A percentile compares a stretch with the other conserved stretches of the same genome.
phyloP scores from a whole-genome alignment of 129 eudicot genomes.

The Logfia minima region DNA sequence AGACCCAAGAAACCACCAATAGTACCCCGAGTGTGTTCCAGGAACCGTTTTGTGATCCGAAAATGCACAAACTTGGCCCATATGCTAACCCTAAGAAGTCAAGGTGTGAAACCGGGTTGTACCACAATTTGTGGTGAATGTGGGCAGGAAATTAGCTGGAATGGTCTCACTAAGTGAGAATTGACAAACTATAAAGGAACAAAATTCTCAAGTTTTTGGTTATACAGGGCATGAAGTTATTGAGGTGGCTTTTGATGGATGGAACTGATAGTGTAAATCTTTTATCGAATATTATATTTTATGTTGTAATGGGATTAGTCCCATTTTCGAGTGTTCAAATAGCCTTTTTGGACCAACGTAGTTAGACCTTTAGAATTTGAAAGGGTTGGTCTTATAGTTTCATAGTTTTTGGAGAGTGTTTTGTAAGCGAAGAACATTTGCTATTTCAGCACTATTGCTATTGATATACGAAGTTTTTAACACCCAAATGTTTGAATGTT shows the following conservation, averaged over 20 bases:
- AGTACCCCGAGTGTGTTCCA: slow-evolving; percentile 35
- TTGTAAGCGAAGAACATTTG: slow-evolving; percentile 6
- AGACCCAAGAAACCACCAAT: slow-evolving; percentile 29
- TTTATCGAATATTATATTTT: neutral
- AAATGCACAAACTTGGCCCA: slow-evolving; percentile 78
- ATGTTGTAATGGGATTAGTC: slow-evolving; percentile 16
- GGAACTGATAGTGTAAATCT: slow-evolving; percentile 16
- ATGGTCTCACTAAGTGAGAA: slow-evolving; percentile 39
- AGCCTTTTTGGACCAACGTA: slow-evolving; percentile 27
- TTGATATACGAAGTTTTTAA: slow-evolving; percentile 8
- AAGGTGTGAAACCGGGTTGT: slow-evolving; percentile 72
- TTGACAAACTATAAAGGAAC: neutral
- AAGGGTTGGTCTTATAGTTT: slow-evolving; percentile 26
- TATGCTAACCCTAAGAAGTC: slow-evolving; percentile 66
- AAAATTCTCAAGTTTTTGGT: slow-evolving; percentile 11
- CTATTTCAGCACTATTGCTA: neutral
- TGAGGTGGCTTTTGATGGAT: slow-evolving; percentile 10
- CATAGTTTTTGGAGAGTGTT: slow-evolving; percentile 15
- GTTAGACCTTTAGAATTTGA: neutral
- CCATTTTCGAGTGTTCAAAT: slow-evolving; percentile 5
- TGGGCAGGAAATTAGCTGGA: slow-evolving; percentile 71
- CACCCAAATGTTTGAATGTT: neutral
- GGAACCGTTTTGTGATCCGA: slow-evolving; percentile 41
- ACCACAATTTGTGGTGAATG: slow-evolving; percentile 90
- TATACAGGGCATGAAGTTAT: slow-evolving; percentile 5